Percentiles rank a stretch among this genome's conserved stretches.
Evolutionary conservation across 1,139 yeast genomes (phyloP).

Genomic region (Taphrina communis): DNA sequence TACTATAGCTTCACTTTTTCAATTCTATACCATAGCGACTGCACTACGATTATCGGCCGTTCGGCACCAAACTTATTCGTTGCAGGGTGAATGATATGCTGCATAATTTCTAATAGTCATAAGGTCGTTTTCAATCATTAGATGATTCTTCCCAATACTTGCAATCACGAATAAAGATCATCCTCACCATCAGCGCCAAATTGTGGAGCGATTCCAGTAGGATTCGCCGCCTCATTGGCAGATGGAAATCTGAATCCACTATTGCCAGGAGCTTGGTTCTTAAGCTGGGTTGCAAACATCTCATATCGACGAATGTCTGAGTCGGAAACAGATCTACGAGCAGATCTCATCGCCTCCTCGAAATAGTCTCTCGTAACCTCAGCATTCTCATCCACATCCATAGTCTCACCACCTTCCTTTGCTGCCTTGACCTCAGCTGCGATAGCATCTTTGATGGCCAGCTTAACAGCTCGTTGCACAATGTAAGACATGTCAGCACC

Average conservation of each 20-base stretch:
- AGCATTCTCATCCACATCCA: conserved; percentile 82
- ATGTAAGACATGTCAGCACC: conserved; percentile 99
- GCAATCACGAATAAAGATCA: conserved; percentile 67
- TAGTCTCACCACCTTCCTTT: conserved; percentile 60
- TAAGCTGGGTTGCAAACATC: conserved; percentile 96
- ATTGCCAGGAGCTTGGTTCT: conserved; percentile 84
- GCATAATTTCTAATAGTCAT: conserved; percentile 6
- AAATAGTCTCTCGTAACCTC: conserved; percentile 89
- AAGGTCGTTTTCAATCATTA: neutral
- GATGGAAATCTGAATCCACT: conserved; percentile 53
- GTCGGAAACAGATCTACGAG: conserved; percentile 94
- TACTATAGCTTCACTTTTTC: no score
- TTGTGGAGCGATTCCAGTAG: conserved; percentile 55
- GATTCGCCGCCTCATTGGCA: conserved; percentile 50
- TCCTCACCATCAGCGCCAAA: conserved; percentile 88
- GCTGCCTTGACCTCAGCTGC: conserved; percentile 66
- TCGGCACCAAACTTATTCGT: no score
- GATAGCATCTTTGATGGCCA: conserved; percentile 96
- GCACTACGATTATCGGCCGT: no score
- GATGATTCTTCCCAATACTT: neutral
- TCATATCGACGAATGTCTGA: conserved; percentile 98
- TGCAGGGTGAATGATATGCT: neutral
- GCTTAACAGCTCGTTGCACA: conserved; percentile 97
- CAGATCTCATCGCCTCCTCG: conserved; percentile 99
- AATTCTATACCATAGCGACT: no score